These are phyloP conservation scores for Corylus americana DNA, from an alignment of 306 rosid genomes.

Conservation along the genomic window DNA sequence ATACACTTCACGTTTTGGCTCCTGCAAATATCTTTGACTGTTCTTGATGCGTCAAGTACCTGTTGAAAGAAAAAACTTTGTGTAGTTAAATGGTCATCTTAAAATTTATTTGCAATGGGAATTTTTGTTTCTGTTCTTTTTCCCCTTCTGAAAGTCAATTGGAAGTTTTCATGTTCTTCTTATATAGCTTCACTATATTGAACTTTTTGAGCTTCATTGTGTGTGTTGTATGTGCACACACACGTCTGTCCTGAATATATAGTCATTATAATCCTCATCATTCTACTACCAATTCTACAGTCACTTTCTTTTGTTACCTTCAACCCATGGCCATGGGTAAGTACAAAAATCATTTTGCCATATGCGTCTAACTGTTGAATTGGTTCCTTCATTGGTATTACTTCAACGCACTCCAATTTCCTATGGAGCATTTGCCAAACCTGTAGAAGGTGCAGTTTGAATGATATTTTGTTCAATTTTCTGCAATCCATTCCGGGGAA, in stretches of 20 bases:
- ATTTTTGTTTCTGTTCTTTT: not conserved
- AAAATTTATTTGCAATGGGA: not conserved
- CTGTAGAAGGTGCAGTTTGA: conserved; percentile 38
- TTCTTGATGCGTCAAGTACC: conserved; percentile 56
- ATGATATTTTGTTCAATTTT: conserved; percentile 17
- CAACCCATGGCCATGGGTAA: conserved; percentile 50
- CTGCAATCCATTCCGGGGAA: conserved; percentile 13
- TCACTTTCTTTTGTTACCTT: conserved; percentile 46
- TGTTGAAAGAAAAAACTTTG: conserved; percentile 25
- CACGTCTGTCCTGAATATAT: not conserved
- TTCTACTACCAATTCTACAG: not conserved
- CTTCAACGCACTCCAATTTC: conserved; percentile 69
- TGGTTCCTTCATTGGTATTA: conserved; percentile 60
- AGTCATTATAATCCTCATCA: not conserved
- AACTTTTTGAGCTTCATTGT: not conserved
- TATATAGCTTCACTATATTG: not conserved
- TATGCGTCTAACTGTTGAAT: conserved; percentile 49
- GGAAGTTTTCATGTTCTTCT: not conserved
- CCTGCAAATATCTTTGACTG: conserved; percentile 42
- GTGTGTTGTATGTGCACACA: not conserved
- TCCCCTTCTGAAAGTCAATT: not conserved
- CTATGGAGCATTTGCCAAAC: conserved; percentile 72
- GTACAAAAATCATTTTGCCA: conserved; percentile 49
- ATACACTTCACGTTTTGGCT: conserved; percentile 58
- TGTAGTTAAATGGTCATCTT: conserved; percentile 4